Evolutionary conservation across 345 rosid species (phyloP).

Genomic region (Citrus maxima): DNA sequence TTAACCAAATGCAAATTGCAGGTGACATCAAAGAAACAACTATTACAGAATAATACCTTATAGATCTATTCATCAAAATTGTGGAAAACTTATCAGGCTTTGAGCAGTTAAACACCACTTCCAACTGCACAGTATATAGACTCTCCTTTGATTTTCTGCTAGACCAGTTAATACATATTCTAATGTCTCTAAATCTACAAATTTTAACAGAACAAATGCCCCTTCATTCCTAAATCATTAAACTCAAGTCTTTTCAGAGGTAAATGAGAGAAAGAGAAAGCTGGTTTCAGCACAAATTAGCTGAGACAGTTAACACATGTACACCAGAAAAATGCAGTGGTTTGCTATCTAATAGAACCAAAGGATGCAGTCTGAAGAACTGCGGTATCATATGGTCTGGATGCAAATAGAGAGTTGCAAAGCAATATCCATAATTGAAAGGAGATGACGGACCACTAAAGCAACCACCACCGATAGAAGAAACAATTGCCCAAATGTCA

Average conservation of each 20-base stretch:
- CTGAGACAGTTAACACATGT: background rate
- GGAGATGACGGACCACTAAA: constrained; percentile 7
- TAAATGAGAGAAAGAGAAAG: too few relatives aligned
- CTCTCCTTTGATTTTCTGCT: background rate
- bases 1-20: background rate
- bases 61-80: background rate
- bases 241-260: background rate
- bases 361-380: background rate
- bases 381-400: background rate
- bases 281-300: background rate
- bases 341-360: background rate
- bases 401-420: background rate
- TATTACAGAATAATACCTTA: background rate
- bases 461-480: background rate
- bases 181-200: background rate
- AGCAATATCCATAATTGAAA: constrained; percentile 7
- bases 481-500: constrained; percentile 18
- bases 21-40: background rate
- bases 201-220: background rate
- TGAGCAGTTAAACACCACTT: too few relatives aligned
- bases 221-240: background rate
- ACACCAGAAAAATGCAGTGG: background rate
- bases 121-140: background rate
- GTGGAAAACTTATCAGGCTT: background rate
- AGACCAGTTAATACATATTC: background rate